Percentiles rank a stretch among this genome's conserved stretches.
phyloP scores from a whole-genome alignment of 768 basidiomycete genomes.

The Termitomyces sp. region DNA sequence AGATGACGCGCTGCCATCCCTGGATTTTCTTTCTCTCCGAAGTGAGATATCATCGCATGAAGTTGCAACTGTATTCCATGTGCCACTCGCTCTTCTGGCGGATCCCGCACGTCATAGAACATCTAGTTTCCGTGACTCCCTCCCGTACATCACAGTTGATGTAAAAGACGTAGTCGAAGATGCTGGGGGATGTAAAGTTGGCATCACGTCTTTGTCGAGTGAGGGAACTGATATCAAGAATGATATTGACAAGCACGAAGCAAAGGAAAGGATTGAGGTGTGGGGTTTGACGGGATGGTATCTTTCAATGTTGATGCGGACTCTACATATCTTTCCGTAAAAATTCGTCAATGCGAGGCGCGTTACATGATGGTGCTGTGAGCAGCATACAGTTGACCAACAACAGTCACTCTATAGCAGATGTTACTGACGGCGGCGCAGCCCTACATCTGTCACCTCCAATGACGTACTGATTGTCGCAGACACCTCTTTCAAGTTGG shows the following conservation, averaged over 20 bases:
- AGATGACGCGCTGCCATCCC: slow-evolving; percentile 53
- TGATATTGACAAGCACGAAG: slow-evolving; percentile 29
- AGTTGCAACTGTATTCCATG: slow-evolving; percentile 67
- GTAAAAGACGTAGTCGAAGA: slow-evolving; percentile 52
- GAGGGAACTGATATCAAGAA: slow-evolving; percentile 16
- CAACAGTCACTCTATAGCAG: background rate
- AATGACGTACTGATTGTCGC: slow-evolving; percentile 9
- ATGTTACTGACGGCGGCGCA: slow-evolving; percentile 26
- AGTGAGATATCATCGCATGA: slow-evolving; percentile 46
- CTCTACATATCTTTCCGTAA: slow-evolving; percentile 41
- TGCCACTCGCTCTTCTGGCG: slow-evolving; percentile 50
- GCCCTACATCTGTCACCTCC: slow-evolving; percentile 9
- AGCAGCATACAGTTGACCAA: background rate
- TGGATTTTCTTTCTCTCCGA: slow-evolving; percentile 45
- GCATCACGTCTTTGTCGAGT: slow-evolving; percentile 19
- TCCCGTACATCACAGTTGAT: slow-evolving; percentile 62
- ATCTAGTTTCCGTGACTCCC: slow-evolving; percentile 48
- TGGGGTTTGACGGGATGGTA: slow-evolving; percentile 90
- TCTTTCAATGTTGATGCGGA: slow-evolving; percentile 55
- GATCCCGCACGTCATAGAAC: slow-evolving; percentile 42
- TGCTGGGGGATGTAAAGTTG: slow-evolving; percentile 10
- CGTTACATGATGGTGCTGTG: background rate
- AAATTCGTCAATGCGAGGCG: background rate
- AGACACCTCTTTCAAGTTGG: background rate
- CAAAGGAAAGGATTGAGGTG: slow-evolving; percentile 50